Percentiles rank a stretch among this genome's conserved stretches.
These are phyloP conservation scores for Oidium heveae DNA, from an alignment of 2,329 filamentous ascomycete genomes.

Conservation along the genomic window DNA sequence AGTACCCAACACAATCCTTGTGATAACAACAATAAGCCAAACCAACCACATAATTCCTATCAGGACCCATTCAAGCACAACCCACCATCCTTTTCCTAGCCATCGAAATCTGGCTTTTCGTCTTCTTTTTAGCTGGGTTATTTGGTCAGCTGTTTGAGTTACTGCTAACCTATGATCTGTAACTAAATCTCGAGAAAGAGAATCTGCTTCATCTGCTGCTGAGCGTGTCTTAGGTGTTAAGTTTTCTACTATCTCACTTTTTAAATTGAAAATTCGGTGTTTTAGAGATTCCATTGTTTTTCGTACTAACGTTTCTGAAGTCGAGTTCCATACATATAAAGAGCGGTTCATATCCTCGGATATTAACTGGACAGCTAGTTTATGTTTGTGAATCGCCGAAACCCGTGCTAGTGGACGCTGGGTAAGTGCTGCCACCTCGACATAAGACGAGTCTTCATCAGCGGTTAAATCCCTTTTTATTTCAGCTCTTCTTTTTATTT, in stretches of 20 bases:
- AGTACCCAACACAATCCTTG: constrained; percentile 37
- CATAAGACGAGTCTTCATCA: constrained; percentile 6
- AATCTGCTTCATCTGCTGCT: constrained; percentile 56
- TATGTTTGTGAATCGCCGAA: constrained; percentile 14
- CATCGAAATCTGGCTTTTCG: constrained; percentile 44
- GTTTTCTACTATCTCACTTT: constrained; percentile 16
- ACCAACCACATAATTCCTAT: constrained; percentile 85
- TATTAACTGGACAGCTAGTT: constrained; percentile 26
- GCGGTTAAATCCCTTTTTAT: neutral
- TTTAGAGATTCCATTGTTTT: constrained; percentile 27
- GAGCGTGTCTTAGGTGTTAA: constrained; percentile 35
- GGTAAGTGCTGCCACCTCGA: constrained; percentile 4
- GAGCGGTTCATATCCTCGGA: constrained; percentile 21
- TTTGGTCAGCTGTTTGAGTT: constrained; percentile 55
- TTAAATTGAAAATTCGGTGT: constrained; percentile 17
- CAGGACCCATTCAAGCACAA: constrained; percentile 64
- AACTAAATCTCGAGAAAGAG: constrained; percentile 49
- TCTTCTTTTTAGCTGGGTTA: constrained; percentile 50
- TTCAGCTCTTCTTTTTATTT: constrained; percentile 41
- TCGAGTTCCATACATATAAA: constrained; percentile 23
- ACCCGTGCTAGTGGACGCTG: constrained; percentile 8
- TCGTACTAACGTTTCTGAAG: constrained; percentile 31
- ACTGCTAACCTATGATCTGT: constrained; percentile 54
- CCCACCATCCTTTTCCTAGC: constrained; percentile 52
- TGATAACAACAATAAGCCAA: constrained; percentile 67